These are phyloP conservation scores for Candida verbasci DNA, from an alignment of 805 yeast genomes.

Conservation along the genomic window DNA sequence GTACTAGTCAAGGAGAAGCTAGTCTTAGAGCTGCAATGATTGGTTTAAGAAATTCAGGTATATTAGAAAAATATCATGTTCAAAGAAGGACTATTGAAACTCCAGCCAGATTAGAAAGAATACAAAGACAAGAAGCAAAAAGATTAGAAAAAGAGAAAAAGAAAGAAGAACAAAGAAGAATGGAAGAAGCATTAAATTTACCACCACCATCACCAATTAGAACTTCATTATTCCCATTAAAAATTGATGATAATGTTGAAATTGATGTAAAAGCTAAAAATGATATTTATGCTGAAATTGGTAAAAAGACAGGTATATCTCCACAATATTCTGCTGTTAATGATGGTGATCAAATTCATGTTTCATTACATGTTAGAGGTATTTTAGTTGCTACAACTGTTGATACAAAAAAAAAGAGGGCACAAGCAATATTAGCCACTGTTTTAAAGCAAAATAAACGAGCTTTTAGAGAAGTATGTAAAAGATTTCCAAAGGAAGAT, in stretches of 20 bases:
- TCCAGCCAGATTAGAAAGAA: conserved; percentile 5
- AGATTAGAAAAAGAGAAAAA: conserved; percentile 2
- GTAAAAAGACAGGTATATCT: conserved; percentile 26
- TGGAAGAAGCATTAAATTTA: background rate
- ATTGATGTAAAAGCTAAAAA: conserved; percentile 35
- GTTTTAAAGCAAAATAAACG: conserved; percentile 21
- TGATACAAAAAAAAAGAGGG: conserved; percentile 35
- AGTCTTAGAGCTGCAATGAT: conserved; percentile 82
- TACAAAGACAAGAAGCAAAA: conserved; percentile 3
- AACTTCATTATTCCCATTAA: conserved; percentile 21
- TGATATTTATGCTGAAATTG: conserved; percentile 34
- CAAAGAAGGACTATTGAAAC: conserved; percentile 15
- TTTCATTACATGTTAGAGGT: conserved; percentile 27
- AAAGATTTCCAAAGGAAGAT: background rate
- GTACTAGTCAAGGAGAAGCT: conserved; percentile 67
- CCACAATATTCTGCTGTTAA: conserved; percentile 31
- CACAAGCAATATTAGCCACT: conserved; percentile 38
- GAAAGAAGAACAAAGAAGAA: conserved; percentile 1
- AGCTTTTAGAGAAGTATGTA: conserved; percentile 10
- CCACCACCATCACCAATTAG: conserved; percentile 9
- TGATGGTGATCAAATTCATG: conserved; percentile 20
- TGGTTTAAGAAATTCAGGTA: conserved; percentile 56
- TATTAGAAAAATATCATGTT: conserved; percentile 60
- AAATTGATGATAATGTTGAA: conserved; percentile 18
- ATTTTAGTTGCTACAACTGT: conserved; percentile 25